phyloP scores from a whole-genome alignment of 2,329 filamentous ascomycete genomes.

The Fusarium scirpi region DNA sequence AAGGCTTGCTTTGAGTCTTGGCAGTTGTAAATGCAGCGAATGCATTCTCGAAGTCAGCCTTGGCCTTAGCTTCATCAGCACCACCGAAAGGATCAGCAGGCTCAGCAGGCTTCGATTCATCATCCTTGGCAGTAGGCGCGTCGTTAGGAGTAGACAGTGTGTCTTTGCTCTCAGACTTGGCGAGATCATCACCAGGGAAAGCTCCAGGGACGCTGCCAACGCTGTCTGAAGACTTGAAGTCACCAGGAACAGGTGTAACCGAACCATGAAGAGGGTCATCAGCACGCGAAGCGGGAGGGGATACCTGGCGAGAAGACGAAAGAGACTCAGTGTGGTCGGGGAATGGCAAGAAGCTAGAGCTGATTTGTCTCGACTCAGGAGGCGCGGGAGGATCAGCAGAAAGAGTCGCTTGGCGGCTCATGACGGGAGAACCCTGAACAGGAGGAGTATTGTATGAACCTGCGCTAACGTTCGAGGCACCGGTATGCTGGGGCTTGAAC shows the following conservation, averaged over 20 bases:
- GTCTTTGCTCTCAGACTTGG: slow-evolving; percentile 49
- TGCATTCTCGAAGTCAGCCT: slow-evolving; percentile 86
- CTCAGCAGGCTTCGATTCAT: slow-evolving; percentile 39
- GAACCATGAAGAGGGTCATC: slow-evolving; percentile 61
- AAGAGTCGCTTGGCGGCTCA: slow-evolving; percentile 72
- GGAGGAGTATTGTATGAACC: slow-evolving; percentile 66
- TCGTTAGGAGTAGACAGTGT: slow-evolving; percentile 51
- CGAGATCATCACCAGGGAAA: slow-evolving; percentile 54
- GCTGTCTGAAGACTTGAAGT: slow-evolving; percentile 34
- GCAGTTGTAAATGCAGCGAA: slow-evolving; percentile 79
- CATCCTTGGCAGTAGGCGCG: slow-evolving; percentile 29
- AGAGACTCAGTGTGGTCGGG: slow-evolving; percentile 74
- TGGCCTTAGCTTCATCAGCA: slow-evolving; percentile 70
- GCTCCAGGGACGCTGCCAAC: slow-evolving; percentile 46
- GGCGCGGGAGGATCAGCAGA: slow-evolving; percentile 70
- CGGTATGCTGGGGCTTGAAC: slow-evolving; percentile 67
- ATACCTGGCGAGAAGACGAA: slow-evolving; percentile 82
- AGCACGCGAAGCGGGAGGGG: slow-evolving; percentile 71
- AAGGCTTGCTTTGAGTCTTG: slow-evolving; percentile 60
- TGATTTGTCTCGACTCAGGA: slow-evolving; percentile 81
- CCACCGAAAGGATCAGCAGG: slow-evolving; percentile 64
- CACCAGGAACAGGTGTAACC: slow-evolving; percentile 45
- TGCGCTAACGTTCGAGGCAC: slow-evolving; percentile 65
- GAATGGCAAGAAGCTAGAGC: slow-evolving; percentile 80
- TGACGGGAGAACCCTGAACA: slow-evolving; percentile 68